Conservation (phyloP, 2,329 filamentous ascomycete genomes). For the Fusarium penzigii region DNA sequence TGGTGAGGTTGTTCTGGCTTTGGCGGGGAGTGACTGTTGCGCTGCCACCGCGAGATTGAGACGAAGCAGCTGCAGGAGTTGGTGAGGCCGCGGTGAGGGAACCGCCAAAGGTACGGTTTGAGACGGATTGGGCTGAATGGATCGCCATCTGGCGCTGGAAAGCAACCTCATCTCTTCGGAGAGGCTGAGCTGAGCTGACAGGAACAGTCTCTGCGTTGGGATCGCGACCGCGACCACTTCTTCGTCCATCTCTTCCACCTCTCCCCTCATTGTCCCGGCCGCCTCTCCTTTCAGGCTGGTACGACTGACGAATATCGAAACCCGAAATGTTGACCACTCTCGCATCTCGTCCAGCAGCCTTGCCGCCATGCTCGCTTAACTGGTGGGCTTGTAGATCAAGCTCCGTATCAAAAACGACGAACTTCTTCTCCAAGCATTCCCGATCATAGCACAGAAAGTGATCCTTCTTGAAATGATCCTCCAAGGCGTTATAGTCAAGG, state of each 20-base stretch:
- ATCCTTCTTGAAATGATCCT: slow-evolving; percentile 82
- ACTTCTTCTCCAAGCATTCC: slow-evolving; percentile 95
- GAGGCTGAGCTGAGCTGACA: slow-evolving; percentile 72
- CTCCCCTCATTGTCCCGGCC: slow-evolving; percentile 42
- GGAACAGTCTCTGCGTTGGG: slow-evolving; percentile 83
- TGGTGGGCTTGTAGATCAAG: slow-evolving; percentile 95
- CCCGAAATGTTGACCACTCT: slow-evolving; percentile 82
- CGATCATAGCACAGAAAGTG: slow-evolving; percentile 83
- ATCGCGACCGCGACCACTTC: slow-evolving; percentile 69
- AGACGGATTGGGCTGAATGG: slow-evolving; percentile 79
- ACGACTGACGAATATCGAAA: slow-evolving; percentile 78
- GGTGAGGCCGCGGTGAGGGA: slow-evolving; percentile 59
- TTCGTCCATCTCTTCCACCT: slow-evolving; percentile 57
- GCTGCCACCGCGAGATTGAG: slow-evolving; percentile 25
- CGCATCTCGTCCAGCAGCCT: slow-evolving; percentile 80
- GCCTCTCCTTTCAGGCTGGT: slow-evolving; percentile 58
- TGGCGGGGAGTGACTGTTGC: slow-evolving; percentile 24
- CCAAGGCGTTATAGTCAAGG: slow-evolving; percentile 81
- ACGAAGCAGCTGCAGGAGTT: slow-evolving; percentile 24
- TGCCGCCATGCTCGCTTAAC: slow-evolving; percentile 81
- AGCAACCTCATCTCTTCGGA: slow-evolving; percentile 84
- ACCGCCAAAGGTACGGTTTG: slow-evolving; percentile 81
- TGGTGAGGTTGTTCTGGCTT: slow-evolving; percentile 26
- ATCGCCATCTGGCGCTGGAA: slow-evolving; percentile 92
- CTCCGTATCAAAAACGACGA: slow-evolving; percentile 93